Conservation (phyloP, 2,329 filamentous ascomycete species). For the Metarhizium robertsii region DNA sequence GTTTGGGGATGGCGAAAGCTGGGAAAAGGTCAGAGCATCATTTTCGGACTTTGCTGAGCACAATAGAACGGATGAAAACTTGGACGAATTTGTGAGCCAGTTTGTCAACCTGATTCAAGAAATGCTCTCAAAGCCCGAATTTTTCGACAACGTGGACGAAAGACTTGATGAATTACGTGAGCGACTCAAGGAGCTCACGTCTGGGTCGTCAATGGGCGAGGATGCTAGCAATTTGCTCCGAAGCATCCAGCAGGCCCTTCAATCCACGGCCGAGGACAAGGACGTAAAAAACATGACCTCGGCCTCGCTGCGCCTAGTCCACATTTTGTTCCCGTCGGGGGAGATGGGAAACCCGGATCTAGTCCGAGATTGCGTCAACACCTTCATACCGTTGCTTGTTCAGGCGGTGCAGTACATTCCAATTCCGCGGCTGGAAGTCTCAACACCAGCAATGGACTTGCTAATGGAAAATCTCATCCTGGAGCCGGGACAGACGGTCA, state of each 20-base stretch:
- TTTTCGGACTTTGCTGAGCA: conserved; percentile 66
- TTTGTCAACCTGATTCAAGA: conserved; percentile 67
- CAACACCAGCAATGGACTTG: conserved; percentile 73
- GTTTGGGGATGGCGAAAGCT: conserved; percentile 65
- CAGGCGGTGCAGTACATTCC: conserved; percentile 77
- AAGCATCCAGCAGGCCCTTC: conserved; percentile 58
- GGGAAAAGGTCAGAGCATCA: conserved; percentile 62
- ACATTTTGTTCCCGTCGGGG: conserved; percentile 58
- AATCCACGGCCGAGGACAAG: conserved; percentile 60
- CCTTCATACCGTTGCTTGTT: conserved; percentile 71
- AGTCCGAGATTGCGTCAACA: conserved; percentile 64
- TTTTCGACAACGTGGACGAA: conserved; percentile 65
- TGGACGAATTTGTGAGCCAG: conserved; percentile 67
- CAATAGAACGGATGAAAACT: conserved; percentile 68
- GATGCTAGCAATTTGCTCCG: conserved; percentile 65
- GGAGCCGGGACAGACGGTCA: conserved; percentile 76
- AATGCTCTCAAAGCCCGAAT: conserved; percentile 76
- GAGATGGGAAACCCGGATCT: conserved; percentile 60
- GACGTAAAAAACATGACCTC: conserved; percentile 61
- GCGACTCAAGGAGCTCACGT: conserved; percentile 53
- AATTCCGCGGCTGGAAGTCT: conserved; percentile 82
- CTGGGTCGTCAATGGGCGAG: conserved; percentile 57
- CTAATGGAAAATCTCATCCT: conserved; percentile 85
- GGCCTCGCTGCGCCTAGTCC: conserved; percentile 57
- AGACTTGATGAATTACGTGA: conserved; percentile 41